Conservation (phyloP, 352 stramenopile genomes). For the Pythium dissotocum region DNA sequence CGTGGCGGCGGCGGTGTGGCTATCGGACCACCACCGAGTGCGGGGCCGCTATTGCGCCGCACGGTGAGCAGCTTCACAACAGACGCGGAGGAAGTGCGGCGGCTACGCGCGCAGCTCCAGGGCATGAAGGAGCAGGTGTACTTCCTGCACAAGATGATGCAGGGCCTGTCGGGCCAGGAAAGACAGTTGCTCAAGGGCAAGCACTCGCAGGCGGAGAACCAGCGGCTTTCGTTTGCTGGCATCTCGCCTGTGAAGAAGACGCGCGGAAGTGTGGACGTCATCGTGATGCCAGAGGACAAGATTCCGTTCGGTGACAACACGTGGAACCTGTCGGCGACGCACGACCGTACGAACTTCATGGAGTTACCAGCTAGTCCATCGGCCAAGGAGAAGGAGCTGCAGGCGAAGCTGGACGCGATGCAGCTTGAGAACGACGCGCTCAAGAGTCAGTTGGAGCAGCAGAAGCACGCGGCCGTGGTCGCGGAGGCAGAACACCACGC, state of each 20-base stretch:
- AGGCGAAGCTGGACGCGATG: conserved; percentile 14
- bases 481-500: conserved; percentile 5
- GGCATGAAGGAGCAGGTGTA: conserved; percentile 28
- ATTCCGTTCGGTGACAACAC: conserved; percentile 13
- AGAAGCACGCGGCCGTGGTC: conserved; percentile 1
- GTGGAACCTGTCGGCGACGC: background rate
- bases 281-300: conserved; percentile 24
- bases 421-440: conserved; percentile 18
- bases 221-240: conserved; percentile 22
- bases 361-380: conserved; percentile 3
- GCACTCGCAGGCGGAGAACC: background rate
- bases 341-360: conserved; percentile 4
- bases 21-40: background rate
- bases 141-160: conserved; percentile 28
- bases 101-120: conserved; percentile 26
- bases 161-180: conserved; percentile 14
- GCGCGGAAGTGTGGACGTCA: conserved; percentile 11
- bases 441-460: conserved; percentile 16
- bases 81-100: conserved; percentile 22
- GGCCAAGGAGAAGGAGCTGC: conserved; percentile 9
- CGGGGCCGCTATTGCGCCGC: conserved; percentile 10
- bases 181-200: conserved; percentile 10
- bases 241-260: conserved; percentile 29
- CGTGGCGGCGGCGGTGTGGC: background rate
- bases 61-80: conserved; percentile 16